Evolutionary conservation across 768 basidiomycete genomes (phyloP), one percentile per base, ranked within the genome.

Genomic region (Suillus cothurnatus): DNA sequence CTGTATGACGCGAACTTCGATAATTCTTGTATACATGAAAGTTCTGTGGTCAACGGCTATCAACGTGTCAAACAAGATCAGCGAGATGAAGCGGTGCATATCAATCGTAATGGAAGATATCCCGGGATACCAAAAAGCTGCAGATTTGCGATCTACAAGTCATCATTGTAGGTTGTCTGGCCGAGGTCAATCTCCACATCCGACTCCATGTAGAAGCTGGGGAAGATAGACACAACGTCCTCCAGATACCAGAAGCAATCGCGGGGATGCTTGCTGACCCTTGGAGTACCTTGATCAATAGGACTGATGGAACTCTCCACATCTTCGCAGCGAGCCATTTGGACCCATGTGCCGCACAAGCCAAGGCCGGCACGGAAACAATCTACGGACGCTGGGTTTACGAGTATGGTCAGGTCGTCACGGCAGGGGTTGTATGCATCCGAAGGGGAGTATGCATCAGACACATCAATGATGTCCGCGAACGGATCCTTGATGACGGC

Each of bases 231-330:
- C 45, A 79, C 74, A 56, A 88, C 47, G 41, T 81, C 80, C 67
- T 89, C 86, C 45, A 86, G 76, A 71, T 88, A 90, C 88, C 88
- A 89, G 67, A 77, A 86, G 56, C 71, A 71, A 34, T 68, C 74
- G 21, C 68, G 57, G 7, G 61, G 53, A 31, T 67, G 67, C 8
- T 52, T 64, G 34, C 55, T 23, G 0, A 17, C 26, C 31, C 21
- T 31, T 21, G 55, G 55, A 12, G 9, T 61, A 38, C 28, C 55
- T 8, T 61, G 36, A 23, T 34, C 36, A 21, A 12, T 26, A 32
- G 32, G 12, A 47, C 6, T 21, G 61, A 21, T 23, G 6, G 17
- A 23, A 62, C 19, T 23, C 26, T 58, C 38, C 39, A 59, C 58
- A 47, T 66, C 70, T 47, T 50, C 58, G 4, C 71, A 66, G 0